These are phyloP conservation scores for Nannizzia gypsea DNA, from an alignment of 2,329 filamentous ascomycete genomes.

Conservation along the genomic window DNA sequence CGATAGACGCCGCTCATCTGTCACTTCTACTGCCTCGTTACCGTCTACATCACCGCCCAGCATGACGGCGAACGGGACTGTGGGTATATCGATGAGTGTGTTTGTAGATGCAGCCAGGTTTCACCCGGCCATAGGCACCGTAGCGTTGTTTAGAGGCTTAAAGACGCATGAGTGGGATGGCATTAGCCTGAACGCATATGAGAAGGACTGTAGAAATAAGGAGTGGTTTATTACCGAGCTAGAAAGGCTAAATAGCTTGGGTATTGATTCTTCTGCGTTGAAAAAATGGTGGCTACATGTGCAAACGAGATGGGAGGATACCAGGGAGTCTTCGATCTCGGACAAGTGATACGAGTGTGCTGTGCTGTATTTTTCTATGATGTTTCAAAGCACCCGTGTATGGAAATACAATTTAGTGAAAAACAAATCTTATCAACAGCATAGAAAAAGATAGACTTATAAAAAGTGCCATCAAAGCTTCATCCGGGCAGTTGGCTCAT, in stretches of 20 bases:
- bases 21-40: neutral
- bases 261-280: constrained; percentile 14
- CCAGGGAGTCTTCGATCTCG: neutral
- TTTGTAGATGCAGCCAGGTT: constrained; percentile 22
- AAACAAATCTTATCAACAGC: neutral
- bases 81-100: constrained; percentile 20
- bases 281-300: constrained; percentile 16
- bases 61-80: neutral
- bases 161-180: constrained; percentile 21
- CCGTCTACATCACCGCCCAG: neutral
- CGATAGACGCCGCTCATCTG: neutral
- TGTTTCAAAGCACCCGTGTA: too few relatives aligned
- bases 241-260: constrained; percentile 11
- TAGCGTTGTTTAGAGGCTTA: constrained; percentile 20
- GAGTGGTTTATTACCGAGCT: constrained; percentile 19
- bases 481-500: neutral
- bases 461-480: neutral
- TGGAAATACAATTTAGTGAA: neutral
- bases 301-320: neutral
- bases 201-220: constrained; percentile 15
- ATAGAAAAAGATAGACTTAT: neutral
- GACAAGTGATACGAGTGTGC: neutral
- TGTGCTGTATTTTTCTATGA: neutral
- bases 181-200: constrained; percentile 23
- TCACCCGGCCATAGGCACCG: constrained; percentile 18